Conservation (phyloP, 371 early-diverging fungal genomes). For the Nematocida homosporus region DNA sequence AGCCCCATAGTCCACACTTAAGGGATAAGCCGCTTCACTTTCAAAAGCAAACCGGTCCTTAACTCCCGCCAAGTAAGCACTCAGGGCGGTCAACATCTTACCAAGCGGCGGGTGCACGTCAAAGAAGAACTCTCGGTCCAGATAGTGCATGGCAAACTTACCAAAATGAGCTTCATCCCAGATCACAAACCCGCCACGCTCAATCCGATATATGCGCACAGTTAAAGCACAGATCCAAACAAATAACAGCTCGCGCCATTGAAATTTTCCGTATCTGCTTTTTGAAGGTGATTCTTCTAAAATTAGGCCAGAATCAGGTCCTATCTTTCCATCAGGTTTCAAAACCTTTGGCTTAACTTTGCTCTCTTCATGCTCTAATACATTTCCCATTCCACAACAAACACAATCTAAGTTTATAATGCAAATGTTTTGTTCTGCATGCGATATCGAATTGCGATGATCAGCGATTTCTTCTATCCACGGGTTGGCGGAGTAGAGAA, state of each 20-base stretch:
- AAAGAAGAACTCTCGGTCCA: constrained; percentile 84
- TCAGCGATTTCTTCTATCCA: constrained; percentile 89
- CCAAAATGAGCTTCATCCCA: constrained; percentile 98
- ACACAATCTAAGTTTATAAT: too few species aligned
- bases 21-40: constrained; percentile 79
- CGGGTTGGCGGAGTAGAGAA: constrained; percentile 94
- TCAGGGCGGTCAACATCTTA: constrained; percentile 87
- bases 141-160: constrained; percentile 81
- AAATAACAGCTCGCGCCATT: constrained; percentile 48
- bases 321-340: not conserved
- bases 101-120: constrained; percentile 99
- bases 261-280: too few species aligned
- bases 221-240: constrained; percentile 63
- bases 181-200: constrained; percentile 65
- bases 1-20: constrained; percentile 75
- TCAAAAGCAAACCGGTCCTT: constrained; percentile 82
- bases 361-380: not conserved
- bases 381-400: not conserved
- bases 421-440: not conserved
- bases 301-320: too few species aligned
- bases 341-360: not conserved
- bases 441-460: constrained; percentile 64
- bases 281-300: too few species aligned
- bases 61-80: constrained; percentile 80
- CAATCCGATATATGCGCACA: constrained; percentile 63